Evolutionary conservation across 2,329 filamentous ascomycete species (phyloP).

Genomic region (Dothistroma septosporum): DNA sequence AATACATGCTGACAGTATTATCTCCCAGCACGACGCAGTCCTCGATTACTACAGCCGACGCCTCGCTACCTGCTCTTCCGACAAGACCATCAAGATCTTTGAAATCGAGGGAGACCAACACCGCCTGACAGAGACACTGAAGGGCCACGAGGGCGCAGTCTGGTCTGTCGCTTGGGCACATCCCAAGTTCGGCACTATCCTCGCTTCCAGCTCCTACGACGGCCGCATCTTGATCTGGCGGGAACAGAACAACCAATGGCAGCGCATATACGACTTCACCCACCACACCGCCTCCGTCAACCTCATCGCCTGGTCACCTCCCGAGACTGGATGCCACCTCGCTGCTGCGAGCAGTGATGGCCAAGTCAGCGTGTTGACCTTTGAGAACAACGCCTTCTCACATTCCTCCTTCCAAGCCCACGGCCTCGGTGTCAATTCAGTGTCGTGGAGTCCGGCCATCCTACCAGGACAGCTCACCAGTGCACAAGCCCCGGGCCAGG

Average conservation of each 20-base stretch:
- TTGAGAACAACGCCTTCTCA: slow-evolving; percentile 91
- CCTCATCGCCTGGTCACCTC: slow-evolving; percentile 94
- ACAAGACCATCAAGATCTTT: slow-evolving; percentile 99
- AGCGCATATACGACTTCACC: slow-evolving; percentile 86
- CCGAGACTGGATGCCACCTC: slow-evolving; percentile 89
- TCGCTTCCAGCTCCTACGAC: slow-evolving; percentile 92
- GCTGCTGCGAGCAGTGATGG: slow-evolving; percentile 94
- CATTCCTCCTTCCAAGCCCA: slow-evolving; percentile 88
- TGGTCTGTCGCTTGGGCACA: slow-evolving; percentile 99
- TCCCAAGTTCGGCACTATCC: slow-evolving; percentile 96
- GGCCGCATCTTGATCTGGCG: slow-evolving; percentile 99
- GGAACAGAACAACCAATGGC: slow-evolving; percentile 62
- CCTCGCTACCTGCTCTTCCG: slow-evolving; percentile 93
- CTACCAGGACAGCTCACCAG: slow-evolving; percentile 80
- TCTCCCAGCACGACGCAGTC: slow-evolving; percentile 82
- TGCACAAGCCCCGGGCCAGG: slow-evolving; percentile 47
- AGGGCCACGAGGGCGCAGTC: slow-evolving; percentile 96
- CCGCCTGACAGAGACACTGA: slow-evolving; percentile 84
- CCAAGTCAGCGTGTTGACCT: slow-evolving; percentile 88
- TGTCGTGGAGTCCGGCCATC: slow-evolving; percentile 88
- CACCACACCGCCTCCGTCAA: slow-evolving; percentile 96
- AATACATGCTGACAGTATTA: neutral
- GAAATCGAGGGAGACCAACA: slow-evolving; percentile 94
- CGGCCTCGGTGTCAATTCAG: slow-evolving; percentile 89
- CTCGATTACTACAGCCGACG: slow-evolving; percentile 97